Conservation (phyloP, 1,284 basidiomycete genomes). For the Hemileia vastatrix region DNA sequence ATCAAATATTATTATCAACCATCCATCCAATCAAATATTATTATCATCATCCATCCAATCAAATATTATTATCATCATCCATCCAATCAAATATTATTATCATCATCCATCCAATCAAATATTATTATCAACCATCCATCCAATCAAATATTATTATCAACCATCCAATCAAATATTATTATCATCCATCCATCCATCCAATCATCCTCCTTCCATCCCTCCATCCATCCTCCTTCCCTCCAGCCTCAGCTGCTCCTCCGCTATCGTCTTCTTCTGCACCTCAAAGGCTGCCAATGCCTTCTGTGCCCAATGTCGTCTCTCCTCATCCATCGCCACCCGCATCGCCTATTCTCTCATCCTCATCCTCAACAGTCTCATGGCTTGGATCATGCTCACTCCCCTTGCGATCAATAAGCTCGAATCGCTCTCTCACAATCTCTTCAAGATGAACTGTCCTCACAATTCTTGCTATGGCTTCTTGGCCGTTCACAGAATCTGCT, state of each 20-base stretch:
- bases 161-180: background rate
- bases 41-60: too few species aligned
- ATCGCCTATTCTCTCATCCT: constrained; percentile 60
- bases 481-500: constrained; percentile 96
- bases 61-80: too few species aligned
- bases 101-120: too few species aligned
- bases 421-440: constrained; percentile 88
- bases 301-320: constrained; percentile 98
- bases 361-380: constrained; percentile 85
- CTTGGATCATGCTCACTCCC: constrained; percentile 90
- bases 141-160: background rate
- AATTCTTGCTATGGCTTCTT: constrained; percentile 94
- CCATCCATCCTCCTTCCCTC: background rate
- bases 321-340: constrained; percentile 73
- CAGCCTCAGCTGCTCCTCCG: constrained; percentile 38
- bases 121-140: too few species aligned
- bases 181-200: too few species aligned
- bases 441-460: constrained; percentile 91
- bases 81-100: too few species aligned
- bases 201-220: background rate
- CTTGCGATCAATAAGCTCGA: constrained; percentile 77
- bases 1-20: too few species aligned
- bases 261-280: constrained; percentile 45
- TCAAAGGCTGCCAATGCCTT: constrained; percentile 63
- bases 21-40: too few species aligned